Evolutionary conservation across 2,329 filamentous ascomycete genomes (phyloP), one percentile per base, ranked within the genome.

Genomic region (Colletotrichum sojae): DNA sequence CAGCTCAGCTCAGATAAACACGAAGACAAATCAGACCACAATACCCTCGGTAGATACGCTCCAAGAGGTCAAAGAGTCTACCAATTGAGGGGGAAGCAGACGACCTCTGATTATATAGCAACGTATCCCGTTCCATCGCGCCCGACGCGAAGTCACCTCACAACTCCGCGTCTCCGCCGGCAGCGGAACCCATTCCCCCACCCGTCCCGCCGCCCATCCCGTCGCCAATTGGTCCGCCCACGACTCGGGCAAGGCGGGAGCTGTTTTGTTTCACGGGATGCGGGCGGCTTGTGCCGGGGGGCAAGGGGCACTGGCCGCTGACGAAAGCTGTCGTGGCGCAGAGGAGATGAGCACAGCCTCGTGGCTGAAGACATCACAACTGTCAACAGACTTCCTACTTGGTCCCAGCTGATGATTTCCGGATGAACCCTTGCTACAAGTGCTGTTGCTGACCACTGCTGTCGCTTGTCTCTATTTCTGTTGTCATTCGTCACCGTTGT

Each of bases 181-280:
- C 27, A 20, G 52, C 51, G 51, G 51, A 25, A 39, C 52, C 54
- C 36, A 12, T 45, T 25, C 31, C 39, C 20, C 54, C 54, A 20
- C 43, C 59, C 36, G 39, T 3, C 51, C 59, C 31, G 39, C n/a
- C 40, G 20, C 51, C 51, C 59, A 25, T 12, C 31, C 39, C 10
- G 43, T 4, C 25, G n/a, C 16, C 49, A 20, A 22, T 20, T 22
- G 36, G 39, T 13, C 6, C 59, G 8, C 31, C 6, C 10, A 8
- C 48, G 36, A 15, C 15, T 31, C 18, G 18, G 13, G 39, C 39
- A 9, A 10, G 46, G 39, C 27, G 13, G 36, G n/a, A 51, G n/a
- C 36, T n/a, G 48, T 40, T 60, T 60, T 8, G 63, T 60, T 66
- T 66, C 63, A 66, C 63, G 63, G 63, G 56, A 66, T 60, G 63